phyloP scores from a whole-genome alignment of 257 asterid genomes.

The Solanum sparsipilum region DNA sequence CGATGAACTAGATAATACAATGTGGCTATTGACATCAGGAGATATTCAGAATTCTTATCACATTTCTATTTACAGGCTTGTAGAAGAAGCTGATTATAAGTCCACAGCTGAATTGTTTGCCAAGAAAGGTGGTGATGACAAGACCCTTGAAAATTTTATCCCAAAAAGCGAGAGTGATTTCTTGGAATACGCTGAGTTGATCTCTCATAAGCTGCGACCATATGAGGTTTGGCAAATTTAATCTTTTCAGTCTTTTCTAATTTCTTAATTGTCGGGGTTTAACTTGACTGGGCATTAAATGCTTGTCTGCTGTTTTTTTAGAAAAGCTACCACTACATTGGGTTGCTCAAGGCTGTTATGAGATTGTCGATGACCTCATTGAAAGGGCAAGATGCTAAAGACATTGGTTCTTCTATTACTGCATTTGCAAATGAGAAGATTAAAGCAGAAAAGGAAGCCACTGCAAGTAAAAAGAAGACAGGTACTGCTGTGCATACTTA shows the following conservation, averaged over 20 bases:
- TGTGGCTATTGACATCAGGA: not conserved
- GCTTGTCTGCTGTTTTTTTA: slow-evolving; percentile 16
- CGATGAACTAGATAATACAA: not conserved
- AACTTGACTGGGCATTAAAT: not conserved
- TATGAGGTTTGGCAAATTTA: slow-evolving; percentile 52
- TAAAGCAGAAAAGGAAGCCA: slow-evolving; percentile 90
- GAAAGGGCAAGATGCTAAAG: slow-evolving; percentile 93
- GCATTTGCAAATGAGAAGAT: slow-evolving; percentile 97
- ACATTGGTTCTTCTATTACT: slow-evolving; percentile 74
- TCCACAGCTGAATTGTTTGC: slow-evolving; percentile 77
- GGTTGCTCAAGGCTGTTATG: slow-evolving; percentile 78
- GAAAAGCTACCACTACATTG: slow-evolving; percentile 93
- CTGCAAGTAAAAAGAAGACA: slow-evolving; percentile 80
- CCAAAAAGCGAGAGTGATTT: slow-evolving; percentile 84
- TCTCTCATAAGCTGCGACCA: slow-evolving; percentile 68
- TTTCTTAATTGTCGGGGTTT: not conserved
- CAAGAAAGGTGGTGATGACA: slow-evolving; percentile 60
- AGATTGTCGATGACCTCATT: slow-evolving; percentile 64
- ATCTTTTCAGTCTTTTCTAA: not conserved
- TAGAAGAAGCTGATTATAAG: slow-evolving; percentile 94
- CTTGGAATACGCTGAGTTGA: slow-evolving; percentile 70
- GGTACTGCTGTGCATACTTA: slow-evolving; percentile 18
- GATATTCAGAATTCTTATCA: not conserved
- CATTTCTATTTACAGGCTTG: slow-evolving; percentile 49
- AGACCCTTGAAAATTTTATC: slow-evolving; percentile 70